Conservation (phyloP, 148 eudicot species). For the Rhododendron mucronatum region DNA sequence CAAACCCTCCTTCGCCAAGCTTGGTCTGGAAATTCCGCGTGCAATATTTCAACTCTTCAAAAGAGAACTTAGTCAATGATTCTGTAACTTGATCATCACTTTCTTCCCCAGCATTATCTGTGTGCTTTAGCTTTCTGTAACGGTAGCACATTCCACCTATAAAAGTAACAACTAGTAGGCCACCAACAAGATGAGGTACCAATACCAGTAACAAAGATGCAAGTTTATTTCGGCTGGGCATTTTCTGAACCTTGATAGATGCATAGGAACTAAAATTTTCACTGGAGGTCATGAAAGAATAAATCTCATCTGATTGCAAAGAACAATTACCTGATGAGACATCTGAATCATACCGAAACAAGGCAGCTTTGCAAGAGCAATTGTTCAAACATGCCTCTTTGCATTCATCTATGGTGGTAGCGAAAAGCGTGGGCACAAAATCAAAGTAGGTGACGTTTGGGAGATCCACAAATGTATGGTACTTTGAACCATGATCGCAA, state of each 20-base stretch:
- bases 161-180: background rate
- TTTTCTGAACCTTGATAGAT: slow-evolving; percentile 19
- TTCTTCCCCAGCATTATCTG: background rate
- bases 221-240: background rate
- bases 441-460: background rate
- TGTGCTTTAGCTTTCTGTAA: background rate
- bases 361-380: background rate
- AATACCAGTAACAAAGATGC: background rate
- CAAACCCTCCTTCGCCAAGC: slow-evolving; percentile 29
- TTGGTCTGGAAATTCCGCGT: slow-evolving; percentile 17
- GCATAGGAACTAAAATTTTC: background rate
- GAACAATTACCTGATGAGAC: background rate
- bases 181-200: background rate
- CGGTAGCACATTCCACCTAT: background rate
- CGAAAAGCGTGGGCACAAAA: background rate
- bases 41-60: background rate
- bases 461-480: slow-evolving; percentile 11
- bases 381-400: slow-evolving; percentile 7
- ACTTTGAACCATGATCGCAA: background rate
- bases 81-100: slow-evolving; percentile 1
- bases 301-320: slow-evolving; percentile 4
- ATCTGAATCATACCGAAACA: background rate
- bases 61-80: slow-evolving; percentile 12
- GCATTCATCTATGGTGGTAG: background rate
- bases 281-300: background rate